These are phyloP conservation scores for Pholiota microspora DNA, from an alignment of 768 basidiomycete genomes.

Conservation along the genomic window DNA sequence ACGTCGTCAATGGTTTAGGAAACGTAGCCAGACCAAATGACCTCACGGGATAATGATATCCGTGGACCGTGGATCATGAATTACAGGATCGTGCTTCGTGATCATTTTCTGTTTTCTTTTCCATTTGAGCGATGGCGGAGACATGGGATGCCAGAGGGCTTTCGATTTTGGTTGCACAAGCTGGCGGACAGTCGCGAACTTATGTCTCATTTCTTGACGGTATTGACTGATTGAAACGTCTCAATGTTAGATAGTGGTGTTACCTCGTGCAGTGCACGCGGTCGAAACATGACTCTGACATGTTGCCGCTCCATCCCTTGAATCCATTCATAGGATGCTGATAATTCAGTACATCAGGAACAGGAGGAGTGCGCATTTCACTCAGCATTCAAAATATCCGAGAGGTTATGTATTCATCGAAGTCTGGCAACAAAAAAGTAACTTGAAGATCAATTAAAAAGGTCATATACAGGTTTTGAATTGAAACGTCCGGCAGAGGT, in stretches of 20 bases:
- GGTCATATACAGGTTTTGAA: neutral
- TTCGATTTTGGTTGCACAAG: neutral
- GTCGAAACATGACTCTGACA: neutral
- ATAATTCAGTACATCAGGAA: no score
- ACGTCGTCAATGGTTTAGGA: neutral
- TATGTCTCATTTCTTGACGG: neutral
- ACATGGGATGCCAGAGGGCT: neutral
- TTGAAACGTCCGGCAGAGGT: neutral
- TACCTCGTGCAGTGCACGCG: neutral
- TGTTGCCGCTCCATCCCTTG: no score
- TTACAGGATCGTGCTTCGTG: neutral
- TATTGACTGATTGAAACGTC: neutral
- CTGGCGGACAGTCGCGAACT: neutral
- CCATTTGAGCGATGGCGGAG: neutral
- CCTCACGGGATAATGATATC: neutral
- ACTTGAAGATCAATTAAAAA: no score
- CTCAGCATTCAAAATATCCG: neutral
- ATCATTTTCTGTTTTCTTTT: conserved; percentile 1
- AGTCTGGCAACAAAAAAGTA: neutral
- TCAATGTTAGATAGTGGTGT: neutral
- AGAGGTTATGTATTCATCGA: neutral
- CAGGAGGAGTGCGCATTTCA: no score
- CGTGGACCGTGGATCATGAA: neutral
- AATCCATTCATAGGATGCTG: no score
- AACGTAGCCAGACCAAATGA: neutral